phyloP scores from a whole-genome alignment of 768 basidiomycete species.

The Chalciporus sphaerocephalus region DNA sequence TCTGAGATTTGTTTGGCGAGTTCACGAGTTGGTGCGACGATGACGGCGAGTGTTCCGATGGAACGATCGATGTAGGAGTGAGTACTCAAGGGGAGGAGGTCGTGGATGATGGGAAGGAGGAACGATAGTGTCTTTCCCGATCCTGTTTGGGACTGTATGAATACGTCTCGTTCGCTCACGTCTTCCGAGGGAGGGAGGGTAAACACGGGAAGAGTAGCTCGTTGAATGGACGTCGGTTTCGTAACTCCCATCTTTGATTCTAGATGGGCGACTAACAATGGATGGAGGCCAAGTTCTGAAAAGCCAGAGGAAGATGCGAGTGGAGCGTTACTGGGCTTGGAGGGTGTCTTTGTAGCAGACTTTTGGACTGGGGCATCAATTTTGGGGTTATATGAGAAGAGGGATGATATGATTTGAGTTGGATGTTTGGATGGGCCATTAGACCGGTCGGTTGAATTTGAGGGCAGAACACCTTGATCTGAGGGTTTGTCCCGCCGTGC shows the following conservation, averaged over 20 bases:
- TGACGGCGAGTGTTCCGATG: conserved; percentile 90
- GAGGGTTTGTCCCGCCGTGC: conserved; percentile 30
- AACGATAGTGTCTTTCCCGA: conserved; percentile 95
- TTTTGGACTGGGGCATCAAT: conserved; percentile 41
- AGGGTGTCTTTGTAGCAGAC: conserved; percentile 21
- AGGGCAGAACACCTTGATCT: conserved; percentile 13
- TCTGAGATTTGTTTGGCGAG: conserved; percentile 95
- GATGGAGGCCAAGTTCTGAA: conserved; percentile 75
- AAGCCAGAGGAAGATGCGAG: conserved; percentile 74
- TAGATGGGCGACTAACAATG: conserved; percentile 75
- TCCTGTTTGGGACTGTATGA: conserved; percentile 95
- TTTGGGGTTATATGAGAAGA: conserved; percentile 82
- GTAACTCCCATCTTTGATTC: conserved; percentile 73
- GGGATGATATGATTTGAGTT: conserved; percentile 77
- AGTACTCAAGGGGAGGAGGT: conserved; percentile 83
- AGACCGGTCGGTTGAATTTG: conserved; percentile 16
- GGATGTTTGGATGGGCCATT: conserved; percentile 28
- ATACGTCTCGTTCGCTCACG: conserved; percentile 61
- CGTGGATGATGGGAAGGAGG: conserved; percentile 91
- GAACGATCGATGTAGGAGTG: conserved; percentile 93
- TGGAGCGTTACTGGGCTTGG: conserved; percentile 79
- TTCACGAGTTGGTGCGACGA: conserved; percentile 93
- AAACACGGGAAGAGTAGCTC: conserved; percentile 63
- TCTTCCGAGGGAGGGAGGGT: conserved; percentile 39
- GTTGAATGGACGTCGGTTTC: conserved; percentile 89